Evolutionary conservation across 2,329 filamentous ascomycete genomes (phyloP), one percentile per base, ranked within the genome.

Genomic region (Fusarium beomiforme): DNA sequence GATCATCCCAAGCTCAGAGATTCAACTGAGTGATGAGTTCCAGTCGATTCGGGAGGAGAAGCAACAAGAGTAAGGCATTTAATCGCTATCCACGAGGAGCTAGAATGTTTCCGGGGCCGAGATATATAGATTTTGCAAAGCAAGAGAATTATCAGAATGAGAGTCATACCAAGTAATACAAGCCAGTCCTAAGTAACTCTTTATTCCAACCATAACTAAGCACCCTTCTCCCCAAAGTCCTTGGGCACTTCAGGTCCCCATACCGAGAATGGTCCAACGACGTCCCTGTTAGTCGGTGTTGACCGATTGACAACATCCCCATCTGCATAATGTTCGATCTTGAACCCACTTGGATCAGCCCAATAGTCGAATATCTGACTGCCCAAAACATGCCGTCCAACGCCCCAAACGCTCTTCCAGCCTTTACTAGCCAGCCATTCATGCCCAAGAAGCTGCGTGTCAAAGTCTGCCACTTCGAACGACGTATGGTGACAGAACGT

Each of bases 31-130:
- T 19, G 16, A 26, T 5, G 53, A 56, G 7, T 34, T 56, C 13
- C 29, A 11, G 6, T 19, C 21, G 9, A 56, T 56, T 16, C 39
- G 21, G 2, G 53, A 46, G 7, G 53, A 55, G 9, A 55, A 26
- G 9, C 39, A 36, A 1, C 31, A 24, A 9, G 31, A 36, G 4
- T 16, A 50, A 16, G 21, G 9, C 12, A 0, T 4, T 8, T 9
- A 34, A 34, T 11, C n/a, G n/a, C n/a, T n/a, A n/a, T n/a, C n/a
- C 19, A 5, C 21, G 14, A 2, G 34, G 24, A 36, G 23, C 4
- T 14, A 24, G 8, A 2, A 12, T 5, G 11, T 8, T 19, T 14
- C 4, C 2, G 10, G 7, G 9, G 17, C 10, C 10, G 0, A 29
- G 29, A 23, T 23, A 13, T 1, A 14, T 14, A 34, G 11, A 8